A percentile compares a stretch with the other conserved stretches of the same genome.
Evolutionary conservation across 768 basidiomycete species (phyloP).

Genomic region (Steccherinum ochraceum): DNA sequence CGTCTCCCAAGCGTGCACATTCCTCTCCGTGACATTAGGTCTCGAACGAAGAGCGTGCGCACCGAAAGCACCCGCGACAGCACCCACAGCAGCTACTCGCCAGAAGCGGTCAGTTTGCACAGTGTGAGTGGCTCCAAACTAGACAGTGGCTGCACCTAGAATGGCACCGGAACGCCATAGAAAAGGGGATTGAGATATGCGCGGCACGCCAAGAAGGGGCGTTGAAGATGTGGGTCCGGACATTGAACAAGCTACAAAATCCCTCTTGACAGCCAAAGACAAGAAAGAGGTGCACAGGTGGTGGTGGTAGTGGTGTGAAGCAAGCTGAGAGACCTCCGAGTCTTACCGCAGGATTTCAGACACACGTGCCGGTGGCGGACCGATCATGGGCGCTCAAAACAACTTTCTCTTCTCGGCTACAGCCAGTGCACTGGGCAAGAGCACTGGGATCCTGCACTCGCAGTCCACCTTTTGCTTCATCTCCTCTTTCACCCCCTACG

Average conservation of each 20-base stretch:
- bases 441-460: neutral
- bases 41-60: conserved; percentile 51
- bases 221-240: conserved; percentile 16
- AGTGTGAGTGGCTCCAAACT: neutral
- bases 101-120: neutral
- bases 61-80: conserved; percentile 63
- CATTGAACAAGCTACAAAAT: no score
- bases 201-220: conserved; percentile 17
- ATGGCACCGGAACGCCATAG: conserved; percentile 23
- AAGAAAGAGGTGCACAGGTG: no score
- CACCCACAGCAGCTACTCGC: conserved; percentile 38
- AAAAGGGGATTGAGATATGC: conserved; percentile 10
- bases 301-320: no score
- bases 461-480: neutral
- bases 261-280: no score
- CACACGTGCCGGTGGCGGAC: no score
- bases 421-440: neutral
- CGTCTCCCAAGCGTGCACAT: conserved; percentile 53
- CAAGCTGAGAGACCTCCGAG: no score
- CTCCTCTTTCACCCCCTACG: neutral
- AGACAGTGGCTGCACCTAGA: no score
- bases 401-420: neutral
- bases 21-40: conserved; percentile 41
- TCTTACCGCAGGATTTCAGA: no score
- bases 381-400: conserved; percentile 2